These are phyloP conservation scores for Euphorbia lathyris DNA, from an alignment of 345 rosid species.

Conservation along the genomic window DNA sequence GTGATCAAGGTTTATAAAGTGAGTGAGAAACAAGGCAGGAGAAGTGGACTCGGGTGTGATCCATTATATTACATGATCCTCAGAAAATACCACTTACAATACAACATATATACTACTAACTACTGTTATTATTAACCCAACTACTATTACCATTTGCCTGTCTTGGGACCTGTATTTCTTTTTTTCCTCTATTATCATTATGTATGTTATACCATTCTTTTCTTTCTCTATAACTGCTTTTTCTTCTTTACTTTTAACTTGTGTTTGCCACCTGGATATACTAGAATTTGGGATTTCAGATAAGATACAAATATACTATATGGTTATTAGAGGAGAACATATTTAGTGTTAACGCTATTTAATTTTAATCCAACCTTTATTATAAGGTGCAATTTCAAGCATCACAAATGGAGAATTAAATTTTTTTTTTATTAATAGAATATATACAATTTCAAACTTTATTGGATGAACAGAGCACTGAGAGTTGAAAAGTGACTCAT, in stretches of 20 bases:
- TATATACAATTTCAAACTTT: no score
- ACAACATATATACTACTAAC: not conserved
- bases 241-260: not conserved
- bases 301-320: no score
- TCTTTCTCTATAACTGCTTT: not conserved
- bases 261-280: slow-evolving; percentile 15
- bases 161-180: slow-evolving; percentile 6
- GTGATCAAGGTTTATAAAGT: slow-evolving; percentile 25
- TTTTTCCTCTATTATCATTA: no score
- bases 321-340: no score
- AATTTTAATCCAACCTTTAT: no score
- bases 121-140: not conserved
- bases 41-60: slow-evolving; percentile 23
- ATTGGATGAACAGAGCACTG: no score
- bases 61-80: slow-evolving; percentile 12
- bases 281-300: no score
- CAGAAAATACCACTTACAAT: not conserved
- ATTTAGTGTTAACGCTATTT: no score
- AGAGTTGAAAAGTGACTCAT: no score
- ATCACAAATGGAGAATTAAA: no score
- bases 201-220: not conserved
- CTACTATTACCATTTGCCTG: not conserved
- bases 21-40: slow-evolving; percentile 38
- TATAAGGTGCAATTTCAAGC: no score
- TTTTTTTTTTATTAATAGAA: no score